Evolutionary conservation across 208 protist genomes (phyloP), one percentile per base, ranked within the genome.

Genomic region (Histomonas meleagridis): DNA sequence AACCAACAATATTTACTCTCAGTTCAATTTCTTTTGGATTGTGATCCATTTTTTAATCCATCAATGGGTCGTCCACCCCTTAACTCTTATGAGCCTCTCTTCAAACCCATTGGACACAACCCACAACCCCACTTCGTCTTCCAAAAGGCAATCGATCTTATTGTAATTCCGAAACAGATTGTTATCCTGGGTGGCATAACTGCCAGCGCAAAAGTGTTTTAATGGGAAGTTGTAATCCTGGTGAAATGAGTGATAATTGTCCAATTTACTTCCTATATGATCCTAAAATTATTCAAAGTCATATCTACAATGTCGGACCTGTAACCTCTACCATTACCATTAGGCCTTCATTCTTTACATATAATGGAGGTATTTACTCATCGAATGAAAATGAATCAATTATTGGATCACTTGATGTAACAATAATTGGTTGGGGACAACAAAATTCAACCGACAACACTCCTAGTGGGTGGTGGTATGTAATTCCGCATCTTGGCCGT

Each of bases 391-490:
- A n/a, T 32, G 62, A 12, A 35, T 14, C 10, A 35, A 51, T 1
- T 18, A 23, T 55, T 0, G 40, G 76, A 10, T 57, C 38, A 46
- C 26, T 86, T 32, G 40, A 86, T 38, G 76, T 86, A 5, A 86
- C 76, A 51, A 86, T 86, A 26, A 86, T 86, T 38, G 76, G 76
- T 1, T 86, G 76, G 76, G 76, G 76, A 32, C 46, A 86, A 86
- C n/a, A n/a, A n/a, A n/a, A n/a, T n/a, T n/a, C n/a, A n/a, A n/a
- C n/a, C n/a, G n/a, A n/a, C n/a, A n/a, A n/a, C n/a, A n/a, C 4
- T 28, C 9, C 0, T 38, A 38, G n/a, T 0, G 18, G 76, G 32
- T 86, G 76, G 76, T 86, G 76, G 76, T 86, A 55, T 5, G 76
- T 86, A 1, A 55, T 86, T 86, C 76, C 76, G 0, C 46, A 55